A percentile compares a stretch with the other conserved stretches of the same genome.
phyloP scores from a whole-genome alignment of 257 asterid species.

The Petunia axillaris region DNA sequence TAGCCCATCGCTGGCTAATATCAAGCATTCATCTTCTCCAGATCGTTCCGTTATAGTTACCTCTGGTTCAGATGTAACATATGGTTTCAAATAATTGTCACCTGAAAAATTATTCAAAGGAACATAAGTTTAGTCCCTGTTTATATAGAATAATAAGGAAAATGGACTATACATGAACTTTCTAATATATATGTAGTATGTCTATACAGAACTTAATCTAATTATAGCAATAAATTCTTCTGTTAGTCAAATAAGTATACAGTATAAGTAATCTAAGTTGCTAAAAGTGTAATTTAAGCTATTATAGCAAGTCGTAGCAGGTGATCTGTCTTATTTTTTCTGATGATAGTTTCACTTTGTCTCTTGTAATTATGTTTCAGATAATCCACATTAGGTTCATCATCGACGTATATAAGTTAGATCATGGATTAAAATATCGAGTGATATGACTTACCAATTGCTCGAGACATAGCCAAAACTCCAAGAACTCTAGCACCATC shows the following conservation, averaged over 20 bases:
- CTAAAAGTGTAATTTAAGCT: too few relatives aligned
- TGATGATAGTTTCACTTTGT: too few relatives aligned
- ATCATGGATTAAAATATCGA: too few relatives aligned
- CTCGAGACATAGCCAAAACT: slow-evolving; percentile 89
- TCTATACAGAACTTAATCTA: too few relatives aligned
- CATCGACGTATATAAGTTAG: too few relatives aligned
- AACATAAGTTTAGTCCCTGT: not conserved
- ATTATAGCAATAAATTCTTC: too few relatives aligned
- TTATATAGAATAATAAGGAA: not conserved
- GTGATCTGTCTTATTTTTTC: too few relatives aligned
- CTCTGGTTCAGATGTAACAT: slow-evolving; percentile 88
- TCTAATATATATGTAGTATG: not conserved
- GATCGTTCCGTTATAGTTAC: slow-evolving; percentile 68
- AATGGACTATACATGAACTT: not conserved
- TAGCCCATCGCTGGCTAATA: slow-evolving; percentile 83
- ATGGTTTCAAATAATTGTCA: slow-evolving; percentile 89
- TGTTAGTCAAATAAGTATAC: too few relatives aligned
- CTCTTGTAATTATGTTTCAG: too few relatives aligned
- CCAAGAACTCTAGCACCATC: slow-evolving; percentile 91
- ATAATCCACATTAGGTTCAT: too few relatives aligned
- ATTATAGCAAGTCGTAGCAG: too few relatives aligned
- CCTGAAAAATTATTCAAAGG: slow-evolving; percentile 45
- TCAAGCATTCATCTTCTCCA: slow-evolving; percentile 74
- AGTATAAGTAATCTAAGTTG: too few relatives aligned
- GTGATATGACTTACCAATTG: slow-evolving; percentile 51